These are phyloP conservation scores for Isatis tinctoria DNA, from an alignment of 345 rosid species.

Conservation along the genomic window DNA sequence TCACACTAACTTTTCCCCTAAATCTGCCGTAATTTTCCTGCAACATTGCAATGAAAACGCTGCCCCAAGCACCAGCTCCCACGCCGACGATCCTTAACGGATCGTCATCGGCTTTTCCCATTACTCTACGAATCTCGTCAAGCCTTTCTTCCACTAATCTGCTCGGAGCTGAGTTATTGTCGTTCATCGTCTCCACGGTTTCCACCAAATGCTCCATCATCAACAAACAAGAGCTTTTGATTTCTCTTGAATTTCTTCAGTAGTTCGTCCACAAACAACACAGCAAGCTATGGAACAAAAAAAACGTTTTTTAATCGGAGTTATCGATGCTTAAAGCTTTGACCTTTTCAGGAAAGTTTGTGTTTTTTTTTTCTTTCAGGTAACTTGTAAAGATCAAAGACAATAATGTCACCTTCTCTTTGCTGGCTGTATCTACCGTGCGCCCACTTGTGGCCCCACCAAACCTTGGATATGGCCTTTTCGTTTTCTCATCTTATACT, in stretches of 20 bases:
- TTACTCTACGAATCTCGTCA: slow-evolving; percentile 64
- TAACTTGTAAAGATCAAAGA: slow-evolving; percentile 4
- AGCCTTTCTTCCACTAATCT: slow-evolving; percentile 59
- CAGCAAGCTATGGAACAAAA: neutral
- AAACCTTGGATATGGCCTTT: neutral
- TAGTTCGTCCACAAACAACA: neutral
- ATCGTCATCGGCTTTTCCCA: slow-evolving; percentile 77
- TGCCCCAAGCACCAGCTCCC: slow-evolving; percentile 99
- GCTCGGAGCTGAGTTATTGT: slow-evolving; percentile 13
- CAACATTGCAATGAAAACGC: slow-evolving; percentile 87
- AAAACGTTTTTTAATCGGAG: neutral
- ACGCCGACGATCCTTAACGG: slow-evolving; percentile 86
- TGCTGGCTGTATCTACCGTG: neutral
- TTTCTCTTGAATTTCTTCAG: neutral
- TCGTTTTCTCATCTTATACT: neutral
- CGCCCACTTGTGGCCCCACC: neutral
- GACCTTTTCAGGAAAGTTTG: slow-evolving; percentile 18
- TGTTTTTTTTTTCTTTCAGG: neutral
- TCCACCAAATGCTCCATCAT: slow-evolving; percentile 17
- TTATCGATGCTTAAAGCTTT: slow-evolving; percentile 5
- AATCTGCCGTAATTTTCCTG: slow-evolving; percentile 76
- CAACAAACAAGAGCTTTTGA: neutral
- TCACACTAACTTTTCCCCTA: slow-evolving; percentile 70
- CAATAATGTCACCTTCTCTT: neutral
- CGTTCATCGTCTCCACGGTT: slow-evolving; percentile 17